Conservation (phyloP, 2,329 filamentous ascomycete genomes). For the Passalora sequoiae region DNA sequence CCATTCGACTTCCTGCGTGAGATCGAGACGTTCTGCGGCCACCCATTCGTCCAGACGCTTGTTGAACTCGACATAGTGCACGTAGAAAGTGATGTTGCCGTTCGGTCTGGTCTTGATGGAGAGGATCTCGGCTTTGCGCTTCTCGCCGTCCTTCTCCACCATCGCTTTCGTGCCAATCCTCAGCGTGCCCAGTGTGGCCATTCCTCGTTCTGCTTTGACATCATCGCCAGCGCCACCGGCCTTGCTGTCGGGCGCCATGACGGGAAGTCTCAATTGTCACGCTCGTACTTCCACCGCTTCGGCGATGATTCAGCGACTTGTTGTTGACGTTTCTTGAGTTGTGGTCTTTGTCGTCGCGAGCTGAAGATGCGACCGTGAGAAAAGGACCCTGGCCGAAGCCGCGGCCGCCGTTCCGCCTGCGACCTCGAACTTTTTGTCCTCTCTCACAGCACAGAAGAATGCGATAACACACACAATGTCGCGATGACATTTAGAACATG, state of each 20-base stretch:
- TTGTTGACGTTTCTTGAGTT: slow-evolving; percentile 12
- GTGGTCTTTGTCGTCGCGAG: slow-evolving; percentile 11
- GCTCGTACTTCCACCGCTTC: not conserved
- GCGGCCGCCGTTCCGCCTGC: not conserved
- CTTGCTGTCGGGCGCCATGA: slow-evolving; percentile 48
- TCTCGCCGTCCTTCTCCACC: slow-evolving; percentile 72
- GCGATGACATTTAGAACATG: slow-evolving; percentile 9
- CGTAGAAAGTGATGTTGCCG: slow-evolving; percentile 84
- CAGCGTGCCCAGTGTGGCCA: slow-evolving; percentile 78
- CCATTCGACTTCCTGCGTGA: slow-evolving; percentile 91
- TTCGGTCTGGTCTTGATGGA: slow-evolving; percentile 88
- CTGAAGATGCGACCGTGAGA: slow-evolving; percentile 17
- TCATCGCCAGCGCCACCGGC: slow-evolving; percentile 29
- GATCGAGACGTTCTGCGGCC: slow-evolving; percentile 72
- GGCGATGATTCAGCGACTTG: slow-evolving; percentile 5
- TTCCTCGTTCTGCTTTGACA: slow-evolving; percentile 63
- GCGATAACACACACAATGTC: slow-evolving; percentile 7
- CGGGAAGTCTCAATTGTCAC: not conserved
- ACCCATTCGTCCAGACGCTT: slow-evolving; percentile 90
- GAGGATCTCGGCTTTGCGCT: slow-evolving; percentile 91
- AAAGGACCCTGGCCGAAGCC: not conserved
- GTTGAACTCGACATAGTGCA: slow-evolving; percentile 98
- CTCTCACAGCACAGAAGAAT: not conserved
- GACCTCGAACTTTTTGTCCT: not conserved
- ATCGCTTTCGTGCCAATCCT: slow-evolving; percentile 65